Percentiles rank a stretch among this genome's conserved stretches.
Evolutionary conservation across 495 filamentous ascomycete species (phyloP).

Genomic region (Xylaria sp.): DNA sequence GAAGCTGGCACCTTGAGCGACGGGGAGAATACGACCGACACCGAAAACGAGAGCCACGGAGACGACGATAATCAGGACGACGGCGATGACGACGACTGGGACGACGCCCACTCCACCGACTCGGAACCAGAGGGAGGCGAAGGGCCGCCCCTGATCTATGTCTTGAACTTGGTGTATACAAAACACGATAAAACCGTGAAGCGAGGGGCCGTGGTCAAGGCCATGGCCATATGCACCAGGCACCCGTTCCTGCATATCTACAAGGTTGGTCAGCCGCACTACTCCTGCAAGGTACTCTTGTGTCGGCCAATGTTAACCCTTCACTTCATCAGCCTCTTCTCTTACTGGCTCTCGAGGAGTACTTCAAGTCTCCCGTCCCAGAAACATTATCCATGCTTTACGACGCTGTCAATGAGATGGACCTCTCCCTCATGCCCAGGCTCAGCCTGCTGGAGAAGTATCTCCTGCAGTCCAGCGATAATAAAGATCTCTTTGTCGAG

Average conservation of each 20-base stretch:
- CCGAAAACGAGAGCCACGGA: constrained; percentile 50
- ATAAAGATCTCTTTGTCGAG: constrained; percentile 95
- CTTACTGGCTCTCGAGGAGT: constrained; percentile 93
- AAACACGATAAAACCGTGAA: constrained; percentile 93
- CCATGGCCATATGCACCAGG: constrained; percentile 98
- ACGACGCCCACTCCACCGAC: constrained; percentile 60
- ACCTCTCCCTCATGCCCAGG: constrained; percentile 90
- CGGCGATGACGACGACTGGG: constrained; percentile 63
- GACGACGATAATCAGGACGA: constrained; percentile 38
- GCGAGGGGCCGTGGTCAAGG: constrained; percentile 93
- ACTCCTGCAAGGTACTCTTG: constrained; percentile 5
- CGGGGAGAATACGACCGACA: constrained; percentile 53
- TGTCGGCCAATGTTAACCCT: constrained; percentile 38
- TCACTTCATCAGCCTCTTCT: constrained; percentile 74
- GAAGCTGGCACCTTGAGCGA: constrained; percentile 63
- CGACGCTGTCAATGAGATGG: constrained; percentile 93
- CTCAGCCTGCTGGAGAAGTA: constrained; percentile 82
- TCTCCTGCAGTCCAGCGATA: constrained; percentile 87
- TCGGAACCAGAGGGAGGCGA: constrained; percentile 70
- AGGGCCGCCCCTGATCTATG: constrained; percentile 94
- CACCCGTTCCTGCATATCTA: constrained; percentile 99
- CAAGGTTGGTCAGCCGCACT: constrained; percentile 65
- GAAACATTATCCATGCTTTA: constrained; percentile 92
- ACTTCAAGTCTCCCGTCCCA: constrained; percentile 89
- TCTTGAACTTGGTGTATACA: constrained; percentile 96